phyloP scores from a whole-genome alignment of 2,329 filamentous ascomycete species.

The Lasiodiplodia hormozganensis region DNA sequence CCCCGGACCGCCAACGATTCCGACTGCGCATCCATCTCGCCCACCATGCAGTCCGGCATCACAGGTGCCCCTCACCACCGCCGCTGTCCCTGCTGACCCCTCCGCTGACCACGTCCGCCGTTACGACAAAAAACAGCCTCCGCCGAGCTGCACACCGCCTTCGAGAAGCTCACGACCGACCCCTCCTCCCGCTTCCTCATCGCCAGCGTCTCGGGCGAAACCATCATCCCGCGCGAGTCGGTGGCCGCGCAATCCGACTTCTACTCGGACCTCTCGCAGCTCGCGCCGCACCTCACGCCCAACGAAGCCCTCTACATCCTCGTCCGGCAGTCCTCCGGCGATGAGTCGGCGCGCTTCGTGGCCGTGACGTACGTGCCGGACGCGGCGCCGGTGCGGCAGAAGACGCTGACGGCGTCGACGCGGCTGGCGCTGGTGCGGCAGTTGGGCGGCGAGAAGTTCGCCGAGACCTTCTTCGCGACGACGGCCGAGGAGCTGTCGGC shows the following conservation, averaged over 20 bases:
- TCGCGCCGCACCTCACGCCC: constrained; percentile 69
- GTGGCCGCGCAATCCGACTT: constrained; percentile 65
- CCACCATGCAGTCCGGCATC: constrained; percentile 78
- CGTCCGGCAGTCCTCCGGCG: constrained; percentile 64
- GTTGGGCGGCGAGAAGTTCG: constrained; percentile 78
- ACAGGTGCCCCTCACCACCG: constrained; percentile 60
- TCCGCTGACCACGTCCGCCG: constrained; percentile 32
- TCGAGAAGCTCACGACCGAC: constrained; percentile 71
- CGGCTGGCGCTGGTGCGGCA: constrained; percentile 77
- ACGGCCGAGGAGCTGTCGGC: constrained; percentile 71
- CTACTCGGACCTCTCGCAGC: constrained; percentile 66
- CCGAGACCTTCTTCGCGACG: constrained; percentile 77
- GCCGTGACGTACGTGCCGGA: constrained; percentile 83
- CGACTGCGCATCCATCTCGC: not conserved
- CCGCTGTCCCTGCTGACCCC: not conserved
- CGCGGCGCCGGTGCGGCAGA: constrained; percentile 78
- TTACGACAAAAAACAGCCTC: constrained; percentile 67
- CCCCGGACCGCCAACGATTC: not conserved
- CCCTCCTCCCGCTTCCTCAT: constrained; percentile 72
- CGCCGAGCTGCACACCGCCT: constrained; percentile 75
- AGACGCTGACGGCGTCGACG: constrained; percentile 85
- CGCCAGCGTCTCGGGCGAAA: constrained; percentile 72
- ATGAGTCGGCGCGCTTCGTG: constrained; percentile 52
- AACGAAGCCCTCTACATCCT: constrained; percentile 76
- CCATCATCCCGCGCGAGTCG: constrained; percentile 67